These are phyloP conservation scores for Elymus sibiricus DNA, from an alignment of 176 grass and related monocot species.

Conservation along the genomic window DNA sequence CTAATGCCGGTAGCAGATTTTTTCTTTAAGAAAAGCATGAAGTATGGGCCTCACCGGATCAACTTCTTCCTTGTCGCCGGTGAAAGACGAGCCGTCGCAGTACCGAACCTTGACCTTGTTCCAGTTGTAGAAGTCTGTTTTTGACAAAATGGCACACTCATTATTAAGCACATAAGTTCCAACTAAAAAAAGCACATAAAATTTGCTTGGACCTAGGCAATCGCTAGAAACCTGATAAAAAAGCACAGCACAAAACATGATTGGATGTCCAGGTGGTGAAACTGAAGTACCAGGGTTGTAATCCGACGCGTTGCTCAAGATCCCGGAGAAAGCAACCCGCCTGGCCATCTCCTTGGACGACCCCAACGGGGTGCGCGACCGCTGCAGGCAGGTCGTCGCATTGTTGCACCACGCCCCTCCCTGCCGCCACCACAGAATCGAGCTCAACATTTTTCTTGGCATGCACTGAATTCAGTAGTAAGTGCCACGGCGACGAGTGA, in stretches of 20 bases:
- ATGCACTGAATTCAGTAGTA: background rate
- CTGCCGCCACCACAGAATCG: slow-evolving; percentile 25
- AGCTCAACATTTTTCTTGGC: background rate
- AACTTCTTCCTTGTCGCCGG: slow-evolving; percentile 59
- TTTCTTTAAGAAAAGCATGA: too few relatives aligned
- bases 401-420: slow-evolving; percentile 94
- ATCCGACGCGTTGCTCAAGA: slow-evolving; percentile 52
- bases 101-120: slow-evolving; percentile 86
- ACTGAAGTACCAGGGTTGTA: slow-evolving; percentile 64
- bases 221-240: too few relatives aligned
- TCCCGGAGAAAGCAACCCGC: slow-evolving; percentile 69
- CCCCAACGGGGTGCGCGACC: slow-evolving; percentile 52
- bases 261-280: background rate
- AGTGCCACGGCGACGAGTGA: background rate
- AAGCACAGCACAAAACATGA: too few relatives aligned
- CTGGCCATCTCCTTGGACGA: slow-evolving; percentile 76
- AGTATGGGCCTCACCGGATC: slow-evolving; percentile 54
- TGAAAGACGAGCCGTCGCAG: slow-evolving; percentile 92
- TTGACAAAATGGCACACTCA: slow-evolving; percentile 26
- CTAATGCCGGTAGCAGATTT: background rate
- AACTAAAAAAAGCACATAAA: too few relatives aligned
- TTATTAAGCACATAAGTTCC: background rate
- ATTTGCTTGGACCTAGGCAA: too few relatives aligned
- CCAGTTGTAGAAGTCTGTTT: slow-evolving; percentile 90
- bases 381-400: slow-evolving; percentile 45